Percentiles rank a stretch among this genome's conserved stretches.
Conservation (phyloP, 495 filamentous ascomycete species). For the Lasiosphaeria hispida region DNA sequence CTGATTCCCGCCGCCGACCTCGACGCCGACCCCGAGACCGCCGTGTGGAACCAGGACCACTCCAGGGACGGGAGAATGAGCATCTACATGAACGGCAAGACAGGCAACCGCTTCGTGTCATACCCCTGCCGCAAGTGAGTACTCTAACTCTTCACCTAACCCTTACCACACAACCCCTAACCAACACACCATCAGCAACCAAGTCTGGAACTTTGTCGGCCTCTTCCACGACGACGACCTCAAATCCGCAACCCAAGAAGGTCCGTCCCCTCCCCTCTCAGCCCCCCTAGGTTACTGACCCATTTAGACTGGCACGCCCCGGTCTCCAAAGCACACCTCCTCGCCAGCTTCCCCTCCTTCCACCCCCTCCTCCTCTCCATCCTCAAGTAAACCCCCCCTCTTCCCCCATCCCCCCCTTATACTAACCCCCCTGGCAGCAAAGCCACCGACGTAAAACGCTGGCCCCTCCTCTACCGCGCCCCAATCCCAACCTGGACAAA, state of each 20-base stretch:
- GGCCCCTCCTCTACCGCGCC: conserved; percentile 41
- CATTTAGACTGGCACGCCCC: conserved; percentile 30
- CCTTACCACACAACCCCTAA: background rate
- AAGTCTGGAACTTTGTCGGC: conserved; percentile 44
- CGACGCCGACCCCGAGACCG: conserved; percentile 33
- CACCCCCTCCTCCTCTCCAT: conserved; percentile 25
- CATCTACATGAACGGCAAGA: conserved; percentile 29
- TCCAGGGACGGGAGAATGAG: conserved; percentile 29
- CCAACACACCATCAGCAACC: conserved; percentile 23
- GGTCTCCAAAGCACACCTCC: conserved; percentile 28
- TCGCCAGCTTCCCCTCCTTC: conserved; percentile 24
- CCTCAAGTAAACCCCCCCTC: conserved; percentile 19
- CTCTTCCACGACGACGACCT: conserved; percentile 37
- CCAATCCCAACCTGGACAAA: conserved; percentile 37
- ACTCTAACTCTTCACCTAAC: too few species aligned
- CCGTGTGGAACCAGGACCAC: conserved; percentile 31
- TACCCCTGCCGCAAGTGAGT: conserved; percentile 46
- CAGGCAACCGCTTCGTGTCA: conserved; percentile 35
- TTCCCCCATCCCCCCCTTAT: background rate
- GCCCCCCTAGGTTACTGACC: background rate
- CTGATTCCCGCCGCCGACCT: conserved; percentile 40
- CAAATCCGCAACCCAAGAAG: conserved; percentile 20
- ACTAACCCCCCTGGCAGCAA: conserved; percentile 18
- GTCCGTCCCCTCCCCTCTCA: background rate
- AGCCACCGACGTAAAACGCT: conserved; percentile 44